A percentile compares a stretch with the other conserved stretches of the same genome.
Evolutionary conservation across 2,329 filamentous ascomycete genomes (phyloP).

Genomic region (Lachnum nothofagi): DNA sequence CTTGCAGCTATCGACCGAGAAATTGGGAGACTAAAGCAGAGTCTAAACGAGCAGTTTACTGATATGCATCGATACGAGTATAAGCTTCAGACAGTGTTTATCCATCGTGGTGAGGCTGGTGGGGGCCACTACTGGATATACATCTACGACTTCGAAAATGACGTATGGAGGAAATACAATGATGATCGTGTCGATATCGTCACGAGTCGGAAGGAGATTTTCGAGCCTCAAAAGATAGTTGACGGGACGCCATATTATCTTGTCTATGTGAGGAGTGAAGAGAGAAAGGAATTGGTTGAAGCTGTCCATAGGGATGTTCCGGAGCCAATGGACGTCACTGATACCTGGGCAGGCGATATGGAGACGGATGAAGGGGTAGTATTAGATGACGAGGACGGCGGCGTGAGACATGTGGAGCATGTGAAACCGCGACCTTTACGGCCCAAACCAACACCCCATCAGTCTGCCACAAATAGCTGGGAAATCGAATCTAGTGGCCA

Average conservation of each 20-base stretch:
- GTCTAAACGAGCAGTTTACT: conserved; percentile 51
- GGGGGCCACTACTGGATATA: conserved; percentile 89
- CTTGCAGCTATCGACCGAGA: conserved; percentile 42
- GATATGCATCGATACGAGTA: conserved; percentile 65
- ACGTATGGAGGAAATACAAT: conserved; percentile 91
- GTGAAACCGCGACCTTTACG: conserved; percentile 20
- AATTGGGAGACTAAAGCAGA: conserved; percentile 40
- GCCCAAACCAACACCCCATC: conserved; percentile 18
- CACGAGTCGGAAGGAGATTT: conserved; percentile 60
- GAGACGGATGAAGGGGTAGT: conserved; percentile 11
- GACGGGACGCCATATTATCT: conserved; percentile 77
- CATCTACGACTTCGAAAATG: conserved; percentile 77
- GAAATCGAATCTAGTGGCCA: neutral
- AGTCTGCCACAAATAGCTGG: neutral
- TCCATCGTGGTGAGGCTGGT: conserved; percentile 68
- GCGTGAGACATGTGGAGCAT: conserved; percentile 21
- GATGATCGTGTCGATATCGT: conserved; percentile 73
- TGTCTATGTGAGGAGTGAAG: conserved; percentile 70
- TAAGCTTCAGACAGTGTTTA: conserved; percentile 84
- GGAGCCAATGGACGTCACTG: conserved; percentile 12
- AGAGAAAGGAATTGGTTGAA: conserved; percentile 54
- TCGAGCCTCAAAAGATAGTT: conserved; percentile 56
- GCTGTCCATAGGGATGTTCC: conserved; percentile 46
- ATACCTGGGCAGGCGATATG: conserved; percentile 6
- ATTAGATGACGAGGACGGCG: conserved; percentile 5